A percentile compares a stretch with the other conserved stretches of the same genome.
phyloP scores from a whole-genome alignment of 495 filamentous ascomycete genomes.

The Lindgomyces ingoldianus region DNA sequence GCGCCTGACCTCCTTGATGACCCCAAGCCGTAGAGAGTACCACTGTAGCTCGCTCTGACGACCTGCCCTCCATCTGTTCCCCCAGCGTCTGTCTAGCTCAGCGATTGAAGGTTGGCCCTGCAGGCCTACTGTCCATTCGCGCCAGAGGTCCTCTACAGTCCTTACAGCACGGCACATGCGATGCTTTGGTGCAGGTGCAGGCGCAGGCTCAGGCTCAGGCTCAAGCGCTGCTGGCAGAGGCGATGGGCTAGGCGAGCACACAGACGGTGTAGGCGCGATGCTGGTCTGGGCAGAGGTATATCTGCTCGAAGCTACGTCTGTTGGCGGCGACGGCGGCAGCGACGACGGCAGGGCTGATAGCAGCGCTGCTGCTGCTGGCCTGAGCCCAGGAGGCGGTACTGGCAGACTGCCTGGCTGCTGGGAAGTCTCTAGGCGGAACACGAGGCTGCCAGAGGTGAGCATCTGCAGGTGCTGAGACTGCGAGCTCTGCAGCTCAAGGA shows the following conservation, averaged over 20 bases:
- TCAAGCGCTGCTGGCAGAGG: background rate
- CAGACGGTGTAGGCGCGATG: background rate
- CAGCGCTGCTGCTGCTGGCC: no score
- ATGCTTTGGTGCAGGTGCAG: background rate
- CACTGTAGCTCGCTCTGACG: slow-evolving; percentile 13
- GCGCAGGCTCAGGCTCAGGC: background rate
- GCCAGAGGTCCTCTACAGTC: slow-evolving; percentile 7
- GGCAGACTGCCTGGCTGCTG: background rate
- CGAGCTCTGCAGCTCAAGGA: slow-evolving; percentile 2
- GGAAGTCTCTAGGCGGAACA: slow-evolving; percentile 12
- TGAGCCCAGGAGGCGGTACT: background rate
- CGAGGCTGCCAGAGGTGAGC: slow-evolving; percentile 11
- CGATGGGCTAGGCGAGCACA: background rate
- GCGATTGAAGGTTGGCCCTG: slow-evolving; percentile 2
- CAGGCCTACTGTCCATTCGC: slow-evolving; percentile 2
- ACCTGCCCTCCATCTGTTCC: slow-evolving; percentile 12
- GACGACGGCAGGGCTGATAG: background rate
- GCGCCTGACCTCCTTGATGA: slow-evolving; percentile 10
- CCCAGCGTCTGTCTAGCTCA: slow-evolving; percentile 8
- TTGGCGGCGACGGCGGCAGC: background rate
- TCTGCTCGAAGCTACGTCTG: background rate
- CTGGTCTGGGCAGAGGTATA: slow-evolving; percentile 8
- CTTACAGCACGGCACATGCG: slow-evolving; percentile 10
- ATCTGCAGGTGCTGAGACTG: slow-evolving; percentile 15
- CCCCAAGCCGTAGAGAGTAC: slow-evolving; percentile 17